Conservation (phyloP, 768 basidiomycete species). For the Tulasnella calospora region DNA sequence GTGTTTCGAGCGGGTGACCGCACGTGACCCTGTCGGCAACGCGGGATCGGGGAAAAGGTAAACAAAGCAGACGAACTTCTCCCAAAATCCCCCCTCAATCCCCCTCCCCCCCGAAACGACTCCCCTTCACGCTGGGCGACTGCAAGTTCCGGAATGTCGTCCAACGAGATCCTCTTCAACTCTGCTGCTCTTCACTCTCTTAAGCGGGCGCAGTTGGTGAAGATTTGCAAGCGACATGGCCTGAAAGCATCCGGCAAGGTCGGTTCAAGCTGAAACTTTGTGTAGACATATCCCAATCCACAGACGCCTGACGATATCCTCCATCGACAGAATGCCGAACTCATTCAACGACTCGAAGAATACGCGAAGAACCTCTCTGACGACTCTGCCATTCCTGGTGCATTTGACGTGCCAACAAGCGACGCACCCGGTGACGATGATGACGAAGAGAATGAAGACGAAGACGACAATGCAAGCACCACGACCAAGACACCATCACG, state of each 20-base stretch:
- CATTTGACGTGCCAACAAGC: constrained; percentile 16
- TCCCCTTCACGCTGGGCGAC: neutral
- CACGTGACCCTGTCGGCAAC: no score
- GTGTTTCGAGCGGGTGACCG: no score
- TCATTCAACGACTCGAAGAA: constrained; percentile 61
- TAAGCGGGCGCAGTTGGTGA: constrained; percentile 78
- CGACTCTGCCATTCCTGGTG: neutral
- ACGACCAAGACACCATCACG: constrained; percentile 22
- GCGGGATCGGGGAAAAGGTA: neutral
- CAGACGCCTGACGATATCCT: neutral
- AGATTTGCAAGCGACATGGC: constrained; percentile 76
- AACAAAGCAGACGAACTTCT: neutral
- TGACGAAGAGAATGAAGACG: constrained; percentile 21
- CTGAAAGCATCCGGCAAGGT: constrained; percentile 72
- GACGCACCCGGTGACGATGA: constrained; percentile 1
- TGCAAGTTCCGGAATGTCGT: constrained; percentile 18
- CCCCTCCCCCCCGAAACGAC: neutral
- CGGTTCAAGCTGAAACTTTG: constrained; percentile 6
- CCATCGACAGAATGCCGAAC: constrained; percentile 49
- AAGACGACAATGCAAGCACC: constrained; percentile 32
- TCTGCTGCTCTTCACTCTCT: constrained; percentile 78
- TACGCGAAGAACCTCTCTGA: constrained; percentile 60
- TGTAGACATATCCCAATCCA: neutral
- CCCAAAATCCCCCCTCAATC: neutral
- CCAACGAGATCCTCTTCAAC: constrained; percentile 66